These are phyloP conservation scores for Entomortierella chlamydospora DNA, from an alignment of 192 early-diverging fungal species.

Conservation along the genomic window DNA sequence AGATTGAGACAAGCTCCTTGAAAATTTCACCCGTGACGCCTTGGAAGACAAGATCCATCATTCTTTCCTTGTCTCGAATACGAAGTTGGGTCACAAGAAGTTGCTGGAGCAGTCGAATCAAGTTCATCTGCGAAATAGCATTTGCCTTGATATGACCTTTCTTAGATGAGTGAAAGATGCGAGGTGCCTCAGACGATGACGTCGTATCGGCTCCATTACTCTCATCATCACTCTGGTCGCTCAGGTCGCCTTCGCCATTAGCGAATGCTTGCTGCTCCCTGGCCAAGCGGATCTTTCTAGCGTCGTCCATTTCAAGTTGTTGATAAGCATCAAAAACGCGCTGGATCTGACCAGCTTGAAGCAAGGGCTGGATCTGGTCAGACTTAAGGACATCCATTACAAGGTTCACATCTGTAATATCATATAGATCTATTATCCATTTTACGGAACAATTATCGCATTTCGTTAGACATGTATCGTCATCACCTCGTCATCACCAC, in stretches of 20 bases:
- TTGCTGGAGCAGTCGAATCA: constrained; percentile 54
- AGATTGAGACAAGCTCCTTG: constrained; percentile 66
- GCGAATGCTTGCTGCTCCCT: constrained; percentile 2
- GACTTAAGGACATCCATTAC: constrained; percentile 41
- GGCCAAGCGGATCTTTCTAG: constrained; percentile 8
- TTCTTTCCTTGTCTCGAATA: constrained; percentile 60
- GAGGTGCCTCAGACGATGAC: not conserved
- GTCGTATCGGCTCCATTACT: not conserved
- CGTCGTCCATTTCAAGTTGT: constrained; percentile 20
- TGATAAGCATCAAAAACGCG: constrained; percentile 38
- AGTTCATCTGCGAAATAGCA: not conserved
- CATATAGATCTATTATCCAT: constrained; percentile 22
- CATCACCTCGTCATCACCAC: too few relatives aligned
- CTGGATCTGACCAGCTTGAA: constrained; percentile 28
- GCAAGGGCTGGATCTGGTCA: constrained; percentile 16
- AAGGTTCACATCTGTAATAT: constrained; percentile 32
- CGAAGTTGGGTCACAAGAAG: constrained; percentile 61
- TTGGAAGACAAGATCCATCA: constrained; percentile 64
- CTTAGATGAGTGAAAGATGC: constrained; percentile 10
- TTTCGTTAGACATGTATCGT: not conserved
- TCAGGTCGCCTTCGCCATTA: constrained; percentile 5
- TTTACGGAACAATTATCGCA: too few relatives aligned
- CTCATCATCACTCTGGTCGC: constrained; percentile 4
- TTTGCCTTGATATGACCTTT: not conserved
- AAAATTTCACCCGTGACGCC: constrained; percentile 65